A percentile compares a stretch with the other conserved stretches of the same genome.
Conservation (phyloP, 176 grass and related monocot species). For the Lolium perenne region DNA sequence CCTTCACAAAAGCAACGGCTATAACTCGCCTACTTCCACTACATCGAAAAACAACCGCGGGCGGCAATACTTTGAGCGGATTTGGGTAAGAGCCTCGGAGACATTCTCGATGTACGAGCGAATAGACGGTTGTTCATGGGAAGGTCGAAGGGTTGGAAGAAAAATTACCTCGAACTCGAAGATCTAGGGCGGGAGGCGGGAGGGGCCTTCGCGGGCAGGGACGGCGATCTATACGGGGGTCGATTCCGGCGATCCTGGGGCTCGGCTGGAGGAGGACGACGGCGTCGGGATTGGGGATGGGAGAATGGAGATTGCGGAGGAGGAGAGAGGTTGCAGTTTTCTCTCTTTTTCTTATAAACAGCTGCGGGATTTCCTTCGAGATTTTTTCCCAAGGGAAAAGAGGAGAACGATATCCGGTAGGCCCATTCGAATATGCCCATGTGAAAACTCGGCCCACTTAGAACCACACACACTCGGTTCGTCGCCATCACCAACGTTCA, state of each 20-base stretch:
- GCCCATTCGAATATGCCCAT: background rate
- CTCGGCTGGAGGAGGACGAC: background rate
- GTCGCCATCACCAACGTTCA: constrained; percentile 18
- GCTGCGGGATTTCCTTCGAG: background rate
- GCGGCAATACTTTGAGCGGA: background rate
- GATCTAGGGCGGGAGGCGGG: background rate
- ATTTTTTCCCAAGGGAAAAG: background rate
- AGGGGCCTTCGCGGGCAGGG: background rate
- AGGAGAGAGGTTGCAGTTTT: background rate
- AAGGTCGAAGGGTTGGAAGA: background rate
- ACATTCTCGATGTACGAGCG: background rate
- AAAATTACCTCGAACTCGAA: background rate
- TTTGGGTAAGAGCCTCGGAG: background rate
- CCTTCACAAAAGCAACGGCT: background rate
- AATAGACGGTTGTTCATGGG: background rate
- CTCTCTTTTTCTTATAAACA: background rate
- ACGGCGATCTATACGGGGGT: background rate
- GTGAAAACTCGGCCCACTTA: background rate
- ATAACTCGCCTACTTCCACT: background rate
- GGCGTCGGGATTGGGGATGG: constrained; percentile 2
- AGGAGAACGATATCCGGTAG: background rate
- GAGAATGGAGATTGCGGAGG: background rate
- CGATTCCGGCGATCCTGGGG: background rate
- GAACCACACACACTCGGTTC: background rate
- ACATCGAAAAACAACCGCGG: background rate